Conservation (phyloP, 768 basidiomycete species). For the Dacryopinax primogenitus region DNA sequence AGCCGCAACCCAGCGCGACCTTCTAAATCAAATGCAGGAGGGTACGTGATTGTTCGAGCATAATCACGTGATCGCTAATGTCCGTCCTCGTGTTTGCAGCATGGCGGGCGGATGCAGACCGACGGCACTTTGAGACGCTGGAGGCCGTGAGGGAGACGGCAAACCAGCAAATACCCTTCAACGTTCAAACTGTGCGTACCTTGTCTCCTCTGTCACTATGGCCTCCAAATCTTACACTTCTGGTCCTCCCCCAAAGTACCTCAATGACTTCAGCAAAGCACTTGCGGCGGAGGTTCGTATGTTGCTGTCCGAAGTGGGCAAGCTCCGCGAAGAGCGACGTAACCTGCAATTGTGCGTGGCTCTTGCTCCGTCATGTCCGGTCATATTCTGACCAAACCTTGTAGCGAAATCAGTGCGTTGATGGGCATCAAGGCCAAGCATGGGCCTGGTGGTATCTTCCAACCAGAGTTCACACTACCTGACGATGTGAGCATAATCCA, state of each 20-base stretch:
- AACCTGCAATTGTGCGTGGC: conserved; percentile 59
- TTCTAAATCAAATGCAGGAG: conserved; percentile 35
- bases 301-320: conserved; percentile 71
- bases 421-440: conserved; percentile 61
- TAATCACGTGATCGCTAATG: not conserved
- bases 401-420: conserved; percentile 65
- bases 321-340: conserved; percentile 64
- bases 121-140: conserved; percentile 56
- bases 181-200: conserved; percentile 54
- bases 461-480: conserved; percentile 38
- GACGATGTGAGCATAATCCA: not conserved
- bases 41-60: conserved; percentile 16
- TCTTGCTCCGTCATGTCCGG: not conserved
- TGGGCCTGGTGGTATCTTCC: conserved; percentile 74
- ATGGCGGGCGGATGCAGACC: conserved; percentile 53
- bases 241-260: conserved; percentile 35
- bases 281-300: conserved; percentile 72
- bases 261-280: conserved; percentile 79
- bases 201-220: not conserved
- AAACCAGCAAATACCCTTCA: conserved; percentile 64
- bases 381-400: not conserved
- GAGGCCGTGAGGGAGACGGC: conserved; percentile 58
- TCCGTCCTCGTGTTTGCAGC: conserved; percentile 28
- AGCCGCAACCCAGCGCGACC: conserved; percentile 46
- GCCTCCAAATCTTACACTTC: conserved; percentile 9